These are phyloP conservation scores for Myxozyma vanderwaltii DNA, from an alignment of 805 yeast species.

Conservation along the genomic window DNA sequence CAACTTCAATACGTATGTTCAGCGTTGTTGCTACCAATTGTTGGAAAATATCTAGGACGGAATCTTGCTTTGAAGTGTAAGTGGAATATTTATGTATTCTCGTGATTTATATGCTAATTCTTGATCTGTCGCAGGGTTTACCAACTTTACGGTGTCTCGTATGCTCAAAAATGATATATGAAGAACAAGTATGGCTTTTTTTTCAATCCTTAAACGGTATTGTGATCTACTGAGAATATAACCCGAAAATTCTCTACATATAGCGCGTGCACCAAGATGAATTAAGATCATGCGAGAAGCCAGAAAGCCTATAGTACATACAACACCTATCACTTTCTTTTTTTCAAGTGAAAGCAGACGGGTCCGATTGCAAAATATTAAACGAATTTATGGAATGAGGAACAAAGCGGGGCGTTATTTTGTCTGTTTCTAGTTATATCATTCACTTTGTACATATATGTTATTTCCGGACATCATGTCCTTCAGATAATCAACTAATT, in stretches of 20 bases:
- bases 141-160: constrained; percentile 5
- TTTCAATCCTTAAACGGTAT: too few species aligned
- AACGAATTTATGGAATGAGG: neutral
- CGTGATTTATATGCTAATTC: neutral
- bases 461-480: too few species aligned
- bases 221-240: too few species aligned
- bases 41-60: constrained; percentile 71
- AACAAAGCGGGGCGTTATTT: too few species aligned
- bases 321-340: too few species aligned
- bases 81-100: constrained; percentile 19
- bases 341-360: neutral
- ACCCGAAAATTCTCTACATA: too few species aligned
- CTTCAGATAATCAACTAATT: too few species aligned
- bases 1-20: constrained; percentile 60
- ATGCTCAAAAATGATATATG: neutral
- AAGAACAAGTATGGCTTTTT: neutral
- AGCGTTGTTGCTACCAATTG: constrained; percentile 60
- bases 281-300: too few species aligned
- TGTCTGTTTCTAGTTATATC: neutral
- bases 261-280: too few species aligned
- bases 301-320: too few species aligned
- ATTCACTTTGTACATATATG: too few species aligned
- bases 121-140: constrained; percentile 8
- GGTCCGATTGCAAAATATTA: neutral
- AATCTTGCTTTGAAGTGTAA: constrained; percentile 48